phyloP scores from a whole-genome alignment of 2,329 filamentous ascomycete genomes.

The Fusarium marasasianum region DNA sequence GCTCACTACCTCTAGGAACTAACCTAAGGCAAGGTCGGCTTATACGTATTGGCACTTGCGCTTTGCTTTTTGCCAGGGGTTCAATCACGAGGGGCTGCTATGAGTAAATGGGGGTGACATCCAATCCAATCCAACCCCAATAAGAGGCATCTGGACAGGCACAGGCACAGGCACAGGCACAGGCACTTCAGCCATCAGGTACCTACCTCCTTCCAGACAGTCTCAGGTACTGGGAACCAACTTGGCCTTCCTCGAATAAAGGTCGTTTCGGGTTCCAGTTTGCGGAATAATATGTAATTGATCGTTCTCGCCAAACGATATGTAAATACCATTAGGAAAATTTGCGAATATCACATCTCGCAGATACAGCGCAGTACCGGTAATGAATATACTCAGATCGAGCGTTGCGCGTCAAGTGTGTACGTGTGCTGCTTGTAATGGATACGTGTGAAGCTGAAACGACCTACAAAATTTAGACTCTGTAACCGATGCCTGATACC shows the following conservation, averaged over 20 bases:
- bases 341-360: neutral
- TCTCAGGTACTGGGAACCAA: neutral
- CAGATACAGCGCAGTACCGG: neutral
- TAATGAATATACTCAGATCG: neutral
- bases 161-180: constrained; percentile 12
- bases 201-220: neutral
- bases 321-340: neutral
- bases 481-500: neutral
- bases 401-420: constrained; percentile 18
- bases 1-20: neutral
- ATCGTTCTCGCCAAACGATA: neutral
- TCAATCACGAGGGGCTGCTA: constrained; percentile 11
- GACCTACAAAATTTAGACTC: constrained; percentile 9
- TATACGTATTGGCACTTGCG: neutral
- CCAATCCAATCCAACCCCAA: neutral
- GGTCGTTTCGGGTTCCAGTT: neutral
- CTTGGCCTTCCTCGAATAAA: neutral
- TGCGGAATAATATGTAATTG: neutral
- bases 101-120: constrained; percentile 6
- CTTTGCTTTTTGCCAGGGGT: constrained; percentile 3
- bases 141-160: constrained; percentile 1
- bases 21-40: neutral
- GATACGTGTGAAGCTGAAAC: constrained; percentile 32
- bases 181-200: neutral
- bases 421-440: neutral